Base-by-base conservation (phyloP, 73 alveolate species). In the Paramecium sexaurelia region DNA sequence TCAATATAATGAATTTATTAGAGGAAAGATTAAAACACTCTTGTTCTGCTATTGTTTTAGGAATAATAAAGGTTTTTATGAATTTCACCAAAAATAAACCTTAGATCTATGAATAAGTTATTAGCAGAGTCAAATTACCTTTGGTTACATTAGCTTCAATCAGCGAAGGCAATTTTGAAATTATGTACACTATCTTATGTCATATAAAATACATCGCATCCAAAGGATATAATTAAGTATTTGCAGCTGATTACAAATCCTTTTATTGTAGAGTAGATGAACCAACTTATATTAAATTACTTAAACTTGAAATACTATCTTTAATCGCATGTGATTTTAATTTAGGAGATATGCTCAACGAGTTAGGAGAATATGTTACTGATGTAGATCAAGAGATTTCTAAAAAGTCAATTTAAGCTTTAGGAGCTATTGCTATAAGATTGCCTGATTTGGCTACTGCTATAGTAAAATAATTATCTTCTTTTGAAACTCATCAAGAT, bases 231-330 rank as follows among this genome's bases (percentile, higher is more conserved):
- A 47, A 66, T n/a, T 11, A 32, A 5, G 61, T 94, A 82, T 98
- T 98, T 92, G 95, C 95, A 47, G 88, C 92, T 41, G 99, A 97
- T 85, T 98, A 95, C 91, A 98, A 98, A 93, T 95, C 96, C 61
- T 98, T 98, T 94, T 98, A 96, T 95, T 96, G 98, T 39, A 98
- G 97, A 95, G 97, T 96, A 82, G 99, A 98, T 87, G 99, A 98
- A 91, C 99, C 99, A 22, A 84, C 97, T 19, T 98, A 96, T 83
- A 96, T 97, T 67, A 97, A 96, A 94, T 96, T 95, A 92, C 73
- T 98, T 66, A 98, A 98, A 93, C 95, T 98, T 43, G 98, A 98
- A 91, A 96, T 98, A 19, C 66, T 95, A 6, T 91, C 97, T 8
- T 83, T 90, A n/a, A 92, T 93, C 11, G 96, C 94, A 41, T 43